These are phyloP conservation scores for Mallotus japonicus DNA, from an alignment of 441 rosid species.

Conservation along the genomic window DNA sequence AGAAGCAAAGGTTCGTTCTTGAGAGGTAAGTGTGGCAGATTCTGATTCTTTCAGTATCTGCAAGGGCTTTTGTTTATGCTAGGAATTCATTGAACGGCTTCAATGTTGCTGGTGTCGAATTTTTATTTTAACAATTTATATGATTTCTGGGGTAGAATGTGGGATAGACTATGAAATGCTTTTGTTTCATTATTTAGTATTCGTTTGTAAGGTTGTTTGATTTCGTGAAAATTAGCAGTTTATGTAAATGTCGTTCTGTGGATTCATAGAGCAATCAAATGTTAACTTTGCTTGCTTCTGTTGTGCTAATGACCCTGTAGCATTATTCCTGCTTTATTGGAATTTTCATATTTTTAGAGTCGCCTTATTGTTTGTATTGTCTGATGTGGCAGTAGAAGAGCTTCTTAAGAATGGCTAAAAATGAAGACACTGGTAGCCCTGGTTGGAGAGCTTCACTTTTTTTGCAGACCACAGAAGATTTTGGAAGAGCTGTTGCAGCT, in stretches of 20 bases:
- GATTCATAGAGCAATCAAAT: no score
- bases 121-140: no score
- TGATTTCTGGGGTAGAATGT: no score
- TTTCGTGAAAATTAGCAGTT: no score
- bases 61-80: neutral
- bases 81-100: no score
- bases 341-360: neutral
- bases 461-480: slow-evolving; percentile 76
- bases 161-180: no score
- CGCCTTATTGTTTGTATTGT: slow-evolving; percentile 13
- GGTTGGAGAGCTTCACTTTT: slow-evolving; percentile 84
- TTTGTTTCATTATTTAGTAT: no score
- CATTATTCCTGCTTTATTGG: neutral
- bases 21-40: neutral
- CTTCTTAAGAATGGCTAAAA: slow-evolving; percentile 49
- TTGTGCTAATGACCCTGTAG: neutral
- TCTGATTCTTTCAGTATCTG: neutral
- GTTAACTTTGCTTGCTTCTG: no score
- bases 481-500: slow-evolving; percentile 74
- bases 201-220: no score
- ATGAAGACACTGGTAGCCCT: slow-evolving; percentile 73
- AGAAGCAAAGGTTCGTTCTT: neutral
- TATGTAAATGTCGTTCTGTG: no score
- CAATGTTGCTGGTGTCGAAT: no score
- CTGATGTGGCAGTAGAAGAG: slow-evolving; percentile 32